Base-by-base conservation (phyloP, 2,329 filamentous ascomycete genomes). In the Aspergillus carbonarius region DNA sequence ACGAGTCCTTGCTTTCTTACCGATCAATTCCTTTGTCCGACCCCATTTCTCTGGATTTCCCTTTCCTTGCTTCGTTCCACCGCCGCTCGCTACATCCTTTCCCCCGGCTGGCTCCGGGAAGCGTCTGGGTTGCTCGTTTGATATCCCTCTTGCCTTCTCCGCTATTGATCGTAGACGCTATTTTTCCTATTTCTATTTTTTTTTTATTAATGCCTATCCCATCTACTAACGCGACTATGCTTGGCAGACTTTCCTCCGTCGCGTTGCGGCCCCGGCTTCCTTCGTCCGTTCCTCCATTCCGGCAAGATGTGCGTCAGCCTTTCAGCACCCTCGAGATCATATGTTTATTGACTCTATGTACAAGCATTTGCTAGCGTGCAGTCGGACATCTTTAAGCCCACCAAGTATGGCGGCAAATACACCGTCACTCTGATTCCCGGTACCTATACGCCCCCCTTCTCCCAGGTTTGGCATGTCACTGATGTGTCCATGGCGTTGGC, bases 321-420 rank as follows among this genome's bases (percentile, higher is more conserved):
- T 54, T 25, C 30, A 37, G 46, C 25, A n/a, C 23, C 34, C 23
- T 12, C 20, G 17, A 54, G 47, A 54, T 55, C 48, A 48, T 37
- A 47, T 25, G 32, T 54, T 65, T 34, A 51, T 65, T 71, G 62
- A 69, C 60, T 51, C 62, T 61, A 51, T 57, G 55, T 55, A 35
- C n/a, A 63, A 84, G 82, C 81, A 66, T 82, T 92, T 77, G 91
- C 92, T 70, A 96, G 91, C 65, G 83, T 96, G 70, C 87, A 92
- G 80, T 90, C 90, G 77, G 95, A 98, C 80, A 93, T 98, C 81
- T 97, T 98, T 87, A 96, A 97, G 86, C 93, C 93, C 70, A 92
- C 93, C 82, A 95, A 98, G 85, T 98, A 93, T 79, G 95, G 95
- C 78, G 92, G 93, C 82, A 99, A 98, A 84, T 99, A 98, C 86